A percentile compares a stretch with the other conserved stretches of the same genome.
These are phyloP conservation scores for Nidularia pulvinata DNA, from an alignment of 768 basidiomycete genomes.

Conservation along the genomic window DNA sequence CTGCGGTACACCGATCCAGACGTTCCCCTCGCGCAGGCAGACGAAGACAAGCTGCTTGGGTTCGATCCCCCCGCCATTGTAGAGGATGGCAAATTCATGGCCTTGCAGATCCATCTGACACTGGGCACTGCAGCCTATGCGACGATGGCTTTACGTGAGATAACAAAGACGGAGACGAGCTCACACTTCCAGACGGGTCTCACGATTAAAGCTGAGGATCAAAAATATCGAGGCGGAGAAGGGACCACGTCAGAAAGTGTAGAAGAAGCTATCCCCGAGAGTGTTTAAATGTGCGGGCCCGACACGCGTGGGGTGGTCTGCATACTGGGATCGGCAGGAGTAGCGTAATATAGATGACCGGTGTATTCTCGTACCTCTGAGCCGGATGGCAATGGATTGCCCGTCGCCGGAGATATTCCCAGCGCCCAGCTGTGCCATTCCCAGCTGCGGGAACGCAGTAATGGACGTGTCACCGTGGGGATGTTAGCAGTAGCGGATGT, in stretches of 20 bases:
- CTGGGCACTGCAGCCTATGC: slow-evolving; percentile 94
- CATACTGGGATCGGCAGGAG: background rate
- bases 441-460: no score
- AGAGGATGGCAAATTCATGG: slow-evolving; percentile 82
- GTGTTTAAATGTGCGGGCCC: background rate
- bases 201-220: slow-evolving; percentile 79
- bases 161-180: slow-evolving; percentile 95
- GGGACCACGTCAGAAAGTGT: slow-evolving; percentile 12
- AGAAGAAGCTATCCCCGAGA: slow-evolving; percentile 2
- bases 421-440: no score
- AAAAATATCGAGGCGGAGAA: slow-evolving; percentile 68
- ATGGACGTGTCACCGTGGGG: no score
- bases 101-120: slow-evolving; percentile 83
- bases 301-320: background rate
- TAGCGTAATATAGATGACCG: background rate
- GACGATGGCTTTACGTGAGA: slow-evolving; percentile 96
- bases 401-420: no score
- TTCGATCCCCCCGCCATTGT: slow-evolving; percentile 69
- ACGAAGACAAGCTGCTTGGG: slow-evolving; percentile 90
- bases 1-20: slow-evolving; percentile 94
- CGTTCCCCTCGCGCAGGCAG: slow-evolving; percentile 88
- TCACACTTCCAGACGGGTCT: slow-evolving; percentile 86
- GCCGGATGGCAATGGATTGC: no score
- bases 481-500: no score
- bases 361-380: background rate